Conservation (phyloP, 2,329 filamentous ascomycete species). For the Phyllosticta capitalensis region DNA sequence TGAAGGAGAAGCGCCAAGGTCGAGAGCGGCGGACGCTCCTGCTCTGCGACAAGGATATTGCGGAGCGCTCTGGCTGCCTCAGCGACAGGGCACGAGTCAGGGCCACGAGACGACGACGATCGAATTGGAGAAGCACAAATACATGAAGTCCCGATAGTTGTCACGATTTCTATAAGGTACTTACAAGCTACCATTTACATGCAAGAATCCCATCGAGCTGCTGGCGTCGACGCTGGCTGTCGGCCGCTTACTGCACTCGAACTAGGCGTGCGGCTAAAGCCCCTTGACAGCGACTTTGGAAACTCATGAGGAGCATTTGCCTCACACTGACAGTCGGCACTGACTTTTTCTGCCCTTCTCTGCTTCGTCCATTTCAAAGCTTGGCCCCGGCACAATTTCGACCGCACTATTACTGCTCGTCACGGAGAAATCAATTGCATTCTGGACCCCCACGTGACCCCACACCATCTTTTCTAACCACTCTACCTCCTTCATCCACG, state of each 20-base stretch:
- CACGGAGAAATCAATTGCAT: neutral
- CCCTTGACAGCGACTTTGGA: conserved; percentile 2
- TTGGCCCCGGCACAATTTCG: neutral
- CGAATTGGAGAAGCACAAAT: too few relatives aligned
- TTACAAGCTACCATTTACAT: too few relatives aligned
- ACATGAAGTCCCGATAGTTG: too few relatives aligned
- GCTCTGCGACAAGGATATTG: conserved; percentile 10
- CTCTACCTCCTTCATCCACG: neutral
- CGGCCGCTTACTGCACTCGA: conserved; percentile 8
- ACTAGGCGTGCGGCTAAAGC: conserved; percentile 7
- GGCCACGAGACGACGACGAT: neutral
- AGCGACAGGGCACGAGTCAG: conserved; percentile 6
- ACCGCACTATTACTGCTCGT: neutral
- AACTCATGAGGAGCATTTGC: neutral
- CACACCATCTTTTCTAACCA: neutral
- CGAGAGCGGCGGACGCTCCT: conserved; percentile 8
- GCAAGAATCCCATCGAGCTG: too few relatives aligned
- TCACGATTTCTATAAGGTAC: too few relatives aligned
- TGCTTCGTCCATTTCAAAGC: neutral
- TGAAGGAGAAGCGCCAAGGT: conserved; percentile 9
- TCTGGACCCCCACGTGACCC: neutral
- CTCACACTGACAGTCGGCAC: too few relatives aligned
- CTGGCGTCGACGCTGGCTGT: conserved; percentile 1
- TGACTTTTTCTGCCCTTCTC: neutral
- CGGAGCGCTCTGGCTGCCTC: neutral